Base-by-base conservation (phyloP, 331 rosid species). In the Quercus lobata region DNA sequence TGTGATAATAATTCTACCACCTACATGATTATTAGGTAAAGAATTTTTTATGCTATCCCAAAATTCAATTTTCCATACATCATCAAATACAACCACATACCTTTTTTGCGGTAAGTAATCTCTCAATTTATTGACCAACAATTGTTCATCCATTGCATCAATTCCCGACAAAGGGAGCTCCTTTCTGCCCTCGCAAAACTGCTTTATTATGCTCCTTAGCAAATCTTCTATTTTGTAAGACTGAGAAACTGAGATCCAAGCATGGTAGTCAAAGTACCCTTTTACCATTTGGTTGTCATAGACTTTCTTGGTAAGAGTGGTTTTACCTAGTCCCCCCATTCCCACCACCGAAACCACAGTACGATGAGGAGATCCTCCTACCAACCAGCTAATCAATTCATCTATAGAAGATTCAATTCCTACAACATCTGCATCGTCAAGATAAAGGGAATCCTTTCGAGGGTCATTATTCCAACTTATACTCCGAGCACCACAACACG, bases 11-110 rank as follows among this genome's bases (percentile, higher is more conserved):
- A 84, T 35, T 54, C 63, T 69, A 6, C 82, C 30, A 0, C 65
- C 34, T 5, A 35, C 72, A 2, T 29, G 22, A 12, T 62, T 7
- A 21, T 49, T 7, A 15, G 32, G 77, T 65, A 81, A 58, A 71
- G 78, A 80, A 61, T 24, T 17, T 54, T 84, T 44, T 19, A 78
- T 68, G 1, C 0, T 14, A 1, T 6, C 71, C 88, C 80, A 84
- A 81, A 74, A 49, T 5, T 56, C n/a, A n/a, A 22, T 7, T 54
- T 61, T 37, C 71, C 71, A 44, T 3, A 81, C 78, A 74, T 84
- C 85, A 55, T 84, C 79, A 10, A 80, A 78, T 19, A 78, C 85
- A 41, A 84, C 71, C 29, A 83, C 56, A 7, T 79, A 83, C 52
- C 78, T 75, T 25, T 57, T 83, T 46, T 54, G 57, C 19, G 15